These are phyloP conservation scores for Zymoseptoria ardabiliae DNA, from an alignment of 2,329 filamentous ascomycete species.

Conservation along the genomic window DNA sequence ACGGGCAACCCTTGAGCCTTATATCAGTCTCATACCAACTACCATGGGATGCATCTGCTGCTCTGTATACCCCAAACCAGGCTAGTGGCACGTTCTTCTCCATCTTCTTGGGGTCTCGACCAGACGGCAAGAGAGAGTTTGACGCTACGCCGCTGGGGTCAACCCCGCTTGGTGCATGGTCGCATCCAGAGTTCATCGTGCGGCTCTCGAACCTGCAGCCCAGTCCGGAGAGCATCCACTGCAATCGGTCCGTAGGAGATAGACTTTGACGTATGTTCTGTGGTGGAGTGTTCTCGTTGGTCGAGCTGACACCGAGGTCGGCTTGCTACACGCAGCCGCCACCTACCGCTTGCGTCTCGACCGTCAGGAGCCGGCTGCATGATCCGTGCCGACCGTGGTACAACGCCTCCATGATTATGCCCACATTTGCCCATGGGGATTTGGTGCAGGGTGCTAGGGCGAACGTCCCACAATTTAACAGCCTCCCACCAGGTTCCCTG, in stretches of 20 bases:
- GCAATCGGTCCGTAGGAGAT: background rate
- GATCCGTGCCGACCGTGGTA: background rate
- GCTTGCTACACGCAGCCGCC: background rate
- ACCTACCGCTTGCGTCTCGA: background rate
- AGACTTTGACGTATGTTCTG: background rate
- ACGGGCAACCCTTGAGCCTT: background rate
- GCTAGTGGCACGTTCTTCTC: background rate
- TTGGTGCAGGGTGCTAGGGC: background rate
- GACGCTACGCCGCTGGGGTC: background rate
- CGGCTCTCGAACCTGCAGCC: background rate
- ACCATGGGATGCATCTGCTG: background rate
- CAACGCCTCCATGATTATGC: background rate
- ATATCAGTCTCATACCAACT: background rate
- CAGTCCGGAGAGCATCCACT: background rate
- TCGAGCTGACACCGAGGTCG: background rate
- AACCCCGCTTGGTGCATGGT: background rate
- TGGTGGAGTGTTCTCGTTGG: background rate
- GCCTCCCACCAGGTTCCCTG: background rate
- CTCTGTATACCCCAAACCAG: background rate
- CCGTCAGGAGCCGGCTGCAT: background rate
- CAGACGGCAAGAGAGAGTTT: background rate
- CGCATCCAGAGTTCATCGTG: background rate
- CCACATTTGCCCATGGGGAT: background rate
- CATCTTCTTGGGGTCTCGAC: background rate
- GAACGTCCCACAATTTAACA: background rate